These are phyloP conservation scores for Favolaschia claudopus DNA, from an alignment of 768 basidiomycete species.

Conservation along the genomic window DNA sequence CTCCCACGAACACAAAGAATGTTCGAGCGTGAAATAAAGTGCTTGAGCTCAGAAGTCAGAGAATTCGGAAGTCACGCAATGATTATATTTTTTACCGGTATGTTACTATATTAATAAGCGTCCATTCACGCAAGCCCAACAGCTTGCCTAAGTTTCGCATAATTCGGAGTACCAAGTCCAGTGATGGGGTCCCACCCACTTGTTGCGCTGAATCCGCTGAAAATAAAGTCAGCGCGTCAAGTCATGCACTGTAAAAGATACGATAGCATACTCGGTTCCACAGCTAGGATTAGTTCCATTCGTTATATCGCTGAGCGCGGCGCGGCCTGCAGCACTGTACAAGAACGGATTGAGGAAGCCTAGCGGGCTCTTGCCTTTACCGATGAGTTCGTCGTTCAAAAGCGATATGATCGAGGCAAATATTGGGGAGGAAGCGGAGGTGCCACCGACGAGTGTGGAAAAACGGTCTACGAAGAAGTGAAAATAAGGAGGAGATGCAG, in stretches of 20 bases:
- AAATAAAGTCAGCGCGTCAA: not conserved
- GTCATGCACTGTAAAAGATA: not conserved
- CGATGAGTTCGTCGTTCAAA: constrained; percentile 11
- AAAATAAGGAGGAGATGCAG: not conserved
- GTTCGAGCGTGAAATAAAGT: no score
- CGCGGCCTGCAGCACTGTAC: constrained; percentile 13
- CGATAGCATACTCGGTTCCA: constrained; percentile 3
- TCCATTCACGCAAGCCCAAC: no score
- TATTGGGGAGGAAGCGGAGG: constrained; percentile 42
- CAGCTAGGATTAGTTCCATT: constrained; percentile 15
- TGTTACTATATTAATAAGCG: no score
- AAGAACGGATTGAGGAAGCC: constrained; percentile 21
- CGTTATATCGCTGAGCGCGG: constrained; percentile 14
- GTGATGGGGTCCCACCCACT: constrained; percentile 1
- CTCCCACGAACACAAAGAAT: no score
- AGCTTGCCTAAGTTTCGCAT: no score
- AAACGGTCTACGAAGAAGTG: not conserved
- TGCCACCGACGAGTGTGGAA: constrained; percentile 41
- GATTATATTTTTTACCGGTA: no score
- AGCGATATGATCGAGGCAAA: constrained; percentile 10
- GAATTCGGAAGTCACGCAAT: no score
- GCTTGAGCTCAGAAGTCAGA: no score
- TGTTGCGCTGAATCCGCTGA: constrained; percentile 1
- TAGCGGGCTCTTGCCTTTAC: constrained; percentile 8
- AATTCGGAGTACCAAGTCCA: not conserved